These are phyloP conservation scores for Elongisporangium prolatum DNA, from an alignment of 352 stramenopile genomes.

Conservation along the genomic window DNA sequence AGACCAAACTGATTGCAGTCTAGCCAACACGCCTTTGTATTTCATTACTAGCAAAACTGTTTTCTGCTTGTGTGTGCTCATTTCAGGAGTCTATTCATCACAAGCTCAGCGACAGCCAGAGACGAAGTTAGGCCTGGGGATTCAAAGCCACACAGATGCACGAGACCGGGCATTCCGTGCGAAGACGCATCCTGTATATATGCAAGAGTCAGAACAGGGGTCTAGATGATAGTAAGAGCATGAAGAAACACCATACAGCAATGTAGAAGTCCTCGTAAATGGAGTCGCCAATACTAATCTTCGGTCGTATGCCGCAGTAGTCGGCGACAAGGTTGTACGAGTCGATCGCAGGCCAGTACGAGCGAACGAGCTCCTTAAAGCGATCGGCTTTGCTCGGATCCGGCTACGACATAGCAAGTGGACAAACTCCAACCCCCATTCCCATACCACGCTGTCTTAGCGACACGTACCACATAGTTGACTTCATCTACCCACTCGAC, in stretches of 20 bases:
- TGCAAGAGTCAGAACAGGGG: not conserved
- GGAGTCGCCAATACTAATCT: constrained; percentile 72
- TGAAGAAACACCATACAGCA: constrained; percentile 17
- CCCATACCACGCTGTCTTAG: too few species aligned
- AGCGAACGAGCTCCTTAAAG: constrained; percentile 71
- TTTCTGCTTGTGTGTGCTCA: not conserved
- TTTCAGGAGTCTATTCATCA: constrained; percentile 40
- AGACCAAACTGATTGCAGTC: not conserved
- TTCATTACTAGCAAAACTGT: not conserved
- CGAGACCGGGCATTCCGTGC: constrained; percentile 81
- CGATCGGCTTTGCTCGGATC: constrained; percentile 45
- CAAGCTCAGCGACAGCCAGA: constrained; percentile 79
- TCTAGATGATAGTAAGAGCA: not conserved
- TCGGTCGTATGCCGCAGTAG: constrained; percentile 96
- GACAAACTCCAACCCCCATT: not conserved
- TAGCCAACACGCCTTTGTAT: not conserved
- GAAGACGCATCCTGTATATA: constrained; percentile 30
- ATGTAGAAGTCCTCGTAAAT: constrained; percentile 91
- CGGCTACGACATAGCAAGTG: constrained; percentile 18
- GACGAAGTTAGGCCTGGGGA: constrained; percentile 92
- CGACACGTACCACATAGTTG: constrained; percentile 71
- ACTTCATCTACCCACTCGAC: constrained; percentile 92
- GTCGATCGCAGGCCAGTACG: constrained; percentile 91
- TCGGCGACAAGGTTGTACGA: constrained; percentile 84
- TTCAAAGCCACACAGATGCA: constrained; percentile 95